These are phyloP conservation scores for Solanum corneliomulleri DNA, from an alignment of 257 asterid genomes.

Conservation along the genomic window DNA sequence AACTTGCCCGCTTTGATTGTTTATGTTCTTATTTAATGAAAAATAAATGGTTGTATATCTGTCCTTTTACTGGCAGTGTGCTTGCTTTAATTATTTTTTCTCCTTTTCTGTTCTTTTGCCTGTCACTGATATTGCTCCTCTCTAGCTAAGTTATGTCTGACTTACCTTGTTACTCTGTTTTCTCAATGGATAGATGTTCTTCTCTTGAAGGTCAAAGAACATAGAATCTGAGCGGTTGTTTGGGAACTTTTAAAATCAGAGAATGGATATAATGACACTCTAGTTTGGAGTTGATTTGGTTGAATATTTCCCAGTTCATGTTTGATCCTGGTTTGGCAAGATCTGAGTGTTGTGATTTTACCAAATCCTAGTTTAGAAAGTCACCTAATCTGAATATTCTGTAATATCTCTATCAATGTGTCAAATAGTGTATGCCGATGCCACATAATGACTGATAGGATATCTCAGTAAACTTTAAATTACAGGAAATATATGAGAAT, in stretches of 20 bases:
- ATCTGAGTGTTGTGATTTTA: not conserved
- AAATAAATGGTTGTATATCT: not conserved
- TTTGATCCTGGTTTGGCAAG: not conserved
- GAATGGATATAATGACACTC: not conserved
- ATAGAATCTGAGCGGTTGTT: not conserved
- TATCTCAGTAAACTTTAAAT: not conserved
- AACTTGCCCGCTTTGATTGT: not conserved
- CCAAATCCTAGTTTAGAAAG: not conserved
- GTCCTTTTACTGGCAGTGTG: not conserved
- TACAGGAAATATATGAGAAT: not conserved
- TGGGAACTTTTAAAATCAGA: not conserved
- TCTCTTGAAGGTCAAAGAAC: not conserved
- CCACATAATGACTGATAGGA: not conserved
- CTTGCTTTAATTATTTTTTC: not conserved
- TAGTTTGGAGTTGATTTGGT: not conserved
- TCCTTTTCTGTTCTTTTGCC: not conserved
- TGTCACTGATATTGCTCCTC: not conserved
- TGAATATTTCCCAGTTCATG: not conserved
- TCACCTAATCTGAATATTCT: not conserved
- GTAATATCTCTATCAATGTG: not conserved
- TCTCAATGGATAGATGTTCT: not conserved
- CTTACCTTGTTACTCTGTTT: not conserved
- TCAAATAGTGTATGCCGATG: not conserved
- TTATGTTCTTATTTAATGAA: not conserved
- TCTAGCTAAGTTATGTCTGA: not conserved